These are phyloP conservation scores for Suhomyces canberraensis DNA, from an alignment of 805 yeast genomes.

Conservation along the genomic window DNA sequence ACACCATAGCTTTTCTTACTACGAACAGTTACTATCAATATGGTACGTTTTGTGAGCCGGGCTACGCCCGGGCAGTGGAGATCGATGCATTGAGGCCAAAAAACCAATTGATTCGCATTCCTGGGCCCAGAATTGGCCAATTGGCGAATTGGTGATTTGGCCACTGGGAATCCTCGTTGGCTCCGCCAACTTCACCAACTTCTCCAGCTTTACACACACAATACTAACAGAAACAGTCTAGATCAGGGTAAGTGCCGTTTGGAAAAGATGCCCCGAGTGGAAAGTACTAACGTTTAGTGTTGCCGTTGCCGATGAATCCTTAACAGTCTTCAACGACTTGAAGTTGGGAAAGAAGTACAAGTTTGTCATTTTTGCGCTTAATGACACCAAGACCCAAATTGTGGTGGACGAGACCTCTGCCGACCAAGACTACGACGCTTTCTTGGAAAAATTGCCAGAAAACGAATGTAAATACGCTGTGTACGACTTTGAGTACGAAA, in stretches of 20 bases:
- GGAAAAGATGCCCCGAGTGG: neutral
- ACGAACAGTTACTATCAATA: neutral
- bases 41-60: neutral
- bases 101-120: too few relatives aligned
- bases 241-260: constrained; percentile 13
- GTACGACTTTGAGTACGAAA: constrained; percentile 94
- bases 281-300: constrained; percentile 33
- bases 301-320: constrained; percentile 71
- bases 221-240: constrained; percentile 15
- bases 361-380: constrained; percentile 77
- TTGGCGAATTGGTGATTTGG: neutral
- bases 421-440: constrained; percentile 74
- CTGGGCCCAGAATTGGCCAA: too few relatives aligned
- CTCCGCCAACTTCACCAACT: too few relatives aligned
- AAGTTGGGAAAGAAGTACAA: constrained; percentile 89
- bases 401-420: constrained; percentile 82
- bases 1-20: neutral
- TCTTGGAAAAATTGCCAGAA: constrained; percentile 88
- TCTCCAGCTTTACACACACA: too few relatives aligned
- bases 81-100: neutral
- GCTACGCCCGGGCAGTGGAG: neutral
- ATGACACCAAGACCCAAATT: constrained; percentile 85
- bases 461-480: constrained; percentile 95
- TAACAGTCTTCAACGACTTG: constrained; percentile 91
- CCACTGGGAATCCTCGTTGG: too few relatives aligned